These are phyloP conservation scores for Deakozyma indianensis DNA, from an alignment of 805 yeast species.

Conservation along the genomic window DNA sequence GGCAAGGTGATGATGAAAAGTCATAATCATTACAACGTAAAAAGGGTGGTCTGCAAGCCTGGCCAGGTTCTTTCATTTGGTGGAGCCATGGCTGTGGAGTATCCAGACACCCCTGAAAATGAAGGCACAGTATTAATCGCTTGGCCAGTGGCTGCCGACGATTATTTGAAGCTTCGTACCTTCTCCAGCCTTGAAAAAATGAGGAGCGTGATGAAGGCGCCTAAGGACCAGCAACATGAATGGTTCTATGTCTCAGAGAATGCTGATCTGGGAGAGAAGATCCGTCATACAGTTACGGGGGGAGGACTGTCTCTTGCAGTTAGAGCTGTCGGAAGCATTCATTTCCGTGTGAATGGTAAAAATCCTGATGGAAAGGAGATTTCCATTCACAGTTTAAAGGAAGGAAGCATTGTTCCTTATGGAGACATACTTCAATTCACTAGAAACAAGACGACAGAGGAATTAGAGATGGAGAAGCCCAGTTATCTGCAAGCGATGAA, in stretches of 20 bases:
- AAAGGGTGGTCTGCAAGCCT: background rate
- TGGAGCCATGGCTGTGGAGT: background rate
- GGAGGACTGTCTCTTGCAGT: background rate
- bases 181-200: background rate
- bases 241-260: background rate
- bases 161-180: background rate
- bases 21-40: conserved; percentile 1
- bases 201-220: background rate
- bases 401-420: background rate
- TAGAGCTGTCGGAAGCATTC: background rate
- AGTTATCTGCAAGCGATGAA: background rate
- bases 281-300: background rate
- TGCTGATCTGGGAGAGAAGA: background rate
- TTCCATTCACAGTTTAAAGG: background rate
- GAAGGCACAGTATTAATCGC: background rate
- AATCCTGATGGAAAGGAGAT: background rate
- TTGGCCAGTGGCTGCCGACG: background rate
- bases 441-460: background rate
- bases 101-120: background rate
- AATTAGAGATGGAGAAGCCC: background rate
- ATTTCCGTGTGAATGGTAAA: background rate
- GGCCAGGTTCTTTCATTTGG: background rate
- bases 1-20: background rate
- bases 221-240: background rate
- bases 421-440: background rate